Percentiles rank a stretch among this genome's conserved stretches.
phyloP scores from a whole-genome alignment of 495 filamentous ascomycete species.

The Penicillium bialowiezense region DNA sequence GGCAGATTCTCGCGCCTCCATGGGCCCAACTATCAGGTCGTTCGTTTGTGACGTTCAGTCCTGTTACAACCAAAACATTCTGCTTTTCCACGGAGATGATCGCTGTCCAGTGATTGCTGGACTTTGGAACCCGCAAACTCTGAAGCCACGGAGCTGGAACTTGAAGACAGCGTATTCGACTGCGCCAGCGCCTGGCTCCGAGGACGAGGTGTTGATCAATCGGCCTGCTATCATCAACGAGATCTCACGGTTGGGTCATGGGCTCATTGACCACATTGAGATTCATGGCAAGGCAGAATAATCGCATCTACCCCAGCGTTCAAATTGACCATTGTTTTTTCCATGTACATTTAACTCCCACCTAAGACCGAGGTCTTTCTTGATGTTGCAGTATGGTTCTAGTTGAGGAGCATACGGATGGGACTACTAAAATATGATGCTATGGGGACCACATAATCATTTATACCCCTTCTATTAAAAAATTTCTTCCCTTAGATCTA shows the following conservation, averaged over 20 bases:
- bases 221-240: conserved; percentile 72
- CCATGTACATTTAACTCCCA: background rate
- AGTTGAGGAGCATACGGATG: too few species aligned
- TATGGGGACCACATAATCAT: too few species aligned
- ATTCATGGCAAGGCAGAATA: conserved; percentile 2
- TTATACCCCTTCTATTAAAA: too few species aligned
- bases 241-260: conserved; percentile 56
- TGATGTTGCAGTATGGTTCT: too few species aligned
- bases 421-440: too few species aligned
- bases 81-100: conserved; percentile 69
- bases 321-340: conserved; percentile 3
- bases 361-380: too few species aligned
- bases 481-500: too few species aligned
- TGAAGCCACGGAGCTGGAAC: conserved; percentile 55
- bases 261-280: conserved; percentile 43
- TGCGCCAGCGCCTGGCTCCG: conserved; percentile 41
- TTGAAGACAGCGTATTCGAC: conserved; percentile 69
- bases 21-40: conserved; percentile 38
- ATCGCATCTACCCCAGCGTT: background rate
- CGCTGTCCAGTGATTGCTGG: conserved; percentile 63
- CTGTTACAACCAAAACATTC: conserved; percentile 58
- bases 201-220: conserved; percentile 60
- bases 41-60: conserved; percentile 60
- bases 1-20: conserved; percentile 19
- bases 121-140: conserved; percentile 73